These are phyloP conservation scores for Ziziphus jujuba DNA, from an alignment of 306 rosid genomes.

Conservation along the genomic window DNA sequence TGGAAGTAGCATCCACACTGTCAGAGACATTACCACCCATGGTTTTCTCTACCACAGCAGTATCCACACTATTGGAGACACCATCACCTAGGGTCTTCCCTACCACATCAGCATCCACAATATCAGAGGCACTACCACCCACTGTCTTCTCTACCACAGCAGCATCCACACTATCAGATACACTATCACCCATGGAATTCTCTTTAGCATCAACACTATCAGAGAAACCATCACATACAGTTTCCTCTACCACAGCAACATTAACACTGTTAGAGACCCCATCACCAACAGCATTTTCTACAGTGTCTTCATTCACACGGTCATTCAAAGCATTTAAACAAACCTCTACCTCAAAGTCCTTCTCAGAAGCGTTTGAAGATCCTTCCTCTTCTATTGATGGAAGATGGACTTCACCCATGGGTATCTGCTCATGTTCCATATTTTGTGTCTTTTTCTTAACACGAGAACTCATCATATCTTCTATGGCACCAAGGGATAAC, in stretches of 20 bases:
- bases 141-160: not conserved
- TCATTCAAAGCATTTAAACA: conserved; percentile 27
- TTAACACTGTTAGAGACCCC: not conserved
- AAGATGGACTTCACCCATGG: conserved; percentile 33
- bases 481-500: conserved; percentile 59
- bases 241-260: conserved; percentile 5
- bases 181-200: conserved; percentile 27
- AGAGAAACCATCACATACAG: not conserved
- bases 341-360: conserved; percentile 31
- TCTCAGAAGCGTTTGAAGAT: conserved; percentile 31
- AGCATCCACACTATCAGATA: conserved; percentile 17
- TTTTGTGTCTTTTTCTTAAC: conserved; percentile 45
- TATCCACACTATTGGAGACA: not conserved
- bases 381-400: conserved; percentile 46
- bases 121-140: conserved; percentile 2
- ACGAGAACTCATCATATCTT: conserved; percentile 58
- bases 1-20: conserved; percentile 1
- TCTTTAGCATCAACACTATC: conserved; percentile 24
- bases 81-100: conserved; percentile 1
- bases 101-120: conserved; percentile 2
- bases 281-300: not conserved
- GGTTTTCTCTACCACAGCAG: not conserved
- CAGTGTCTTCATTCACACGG: not conserved
- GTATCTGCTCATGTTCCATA: conserved; percentile 37
- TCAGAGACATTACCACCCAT: conserved; percentile 21